Conservation (phyloP, 2,329 filamentous ascomycete genomes). For the Clonostachys rosea region DNA sequence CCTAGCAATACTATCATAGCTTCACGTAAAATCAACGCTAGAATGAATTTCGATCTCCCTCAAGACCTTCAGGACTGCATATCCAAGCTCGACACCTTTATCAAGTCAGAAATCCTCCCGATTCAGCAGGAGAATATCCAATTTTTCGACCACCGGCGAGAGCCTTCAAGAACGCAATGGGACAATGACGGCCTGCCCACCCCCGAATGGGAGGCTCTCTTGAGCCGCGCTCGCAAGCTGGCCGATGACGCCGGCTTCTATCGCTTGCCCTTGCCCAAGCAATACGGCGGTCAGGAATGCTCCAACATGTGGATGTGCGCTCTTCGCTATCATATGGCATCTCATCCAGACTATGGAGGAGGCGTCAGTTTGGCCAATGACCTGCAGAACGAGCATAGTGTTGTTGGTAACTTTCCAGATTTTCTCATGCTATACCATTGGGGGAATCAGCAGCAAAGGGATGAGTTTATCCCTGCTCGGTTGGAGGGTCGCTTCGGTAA, state of each 20-base stretch:
- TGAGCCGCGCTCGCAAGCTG: constrained; percentile 3
- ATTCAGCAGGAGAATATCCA: constrained; percentile 8
- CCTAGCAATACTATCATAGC: not conserved
- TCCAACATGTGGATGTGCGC: constrained; percentile 10
- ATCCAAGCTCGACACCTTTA: constrained; percentile 5
- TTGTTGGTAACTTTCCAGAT: constrained; percentile 8
- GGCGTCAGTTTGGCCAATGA: constrained; percentile 9
- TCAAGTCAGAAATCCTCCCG: constrained; percentile 2
- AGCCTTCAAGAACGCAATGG: constrained; percentile 10
- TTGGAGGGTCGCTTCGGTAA: not conserved
- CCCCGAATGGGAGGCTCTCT: constrained; percentile 6
- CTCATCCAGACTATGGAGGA: constrained; percentile 7
- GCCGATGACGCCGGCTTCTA: constrained; percentile 8
- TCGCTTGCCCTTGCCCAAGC: constrained; percentile 5
- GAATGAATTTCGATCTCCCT: constrained; percentile 8
- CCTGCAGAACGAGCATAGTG: constrained; percentile 9
- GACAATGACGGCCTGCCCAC: constrained; percentile 7
- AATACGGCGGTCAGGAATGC: constrained; percentile 6
- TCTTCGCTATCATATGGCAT: constrained; percentile 7
- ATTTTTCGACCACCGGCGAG: constrained; percentile 9
- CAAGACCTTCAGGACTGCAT: constrained; percentile 5
- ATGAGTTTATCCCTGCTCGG: constrained; percentile 4
- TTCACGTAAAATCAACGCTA: not conserved
- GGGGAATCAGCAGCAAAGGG: constrained; percentile 4
- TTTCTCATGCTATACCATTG: constrained; percentile 9